These are phyloP conservation scores for Spinellus fusiger DNA, from an alignment of 192 early-diverging fungal species.

Conservation along the genomic window DNA sequence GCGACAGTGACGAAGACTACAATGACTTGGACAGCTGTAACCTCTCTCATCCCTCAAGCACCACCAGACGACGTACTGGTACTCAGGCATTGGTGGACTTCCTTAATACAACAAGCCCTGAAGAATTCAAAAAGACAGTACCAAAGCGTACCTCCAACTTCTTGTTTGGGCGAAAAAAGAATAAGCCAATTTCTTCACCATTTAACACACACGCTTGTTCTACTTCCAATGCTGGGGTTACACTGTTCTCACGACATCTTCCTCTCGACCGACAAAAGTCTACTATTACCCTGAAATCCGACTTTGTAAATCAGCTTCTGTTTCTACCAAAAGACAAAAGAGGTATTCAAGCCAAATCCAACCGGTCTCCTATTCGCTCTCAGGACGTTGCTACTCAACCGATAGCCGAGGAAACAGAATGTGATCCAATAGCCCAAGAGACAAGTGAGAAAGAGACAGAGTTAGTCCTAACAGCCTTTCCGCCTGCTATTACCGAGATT, in stretches of 20 bases:
- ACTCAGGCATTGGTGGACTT: conserved; percentile 33
- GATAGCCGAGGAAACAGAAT: conserved; percentile 1
- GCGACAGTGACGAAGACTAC: not conserved
- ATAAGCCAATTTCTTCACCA: conserved; percentile 1
- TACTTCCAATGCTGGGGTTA: not conserved
- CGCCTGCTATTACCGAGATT: not conserved
- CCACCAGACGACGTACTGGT: conserved; percentile 9
- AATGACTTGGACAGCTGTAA: conserved; percentile 5
- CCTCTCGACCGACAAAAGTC: too few relatives aligned
- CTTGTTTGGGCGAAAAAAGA: conserved; percentile 24
- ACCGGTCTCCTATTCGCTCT: conserved; percentile 5
- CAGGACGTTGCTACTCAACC: not conserved
- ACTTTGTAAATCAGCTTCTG: too few relatives aligned
- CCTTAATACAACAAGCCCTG: conserved; percentile 28
- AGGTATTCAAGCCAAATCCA: not conserved
- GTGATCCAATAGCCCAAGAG: conserved; percentile 1
- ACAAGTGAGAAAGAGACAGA: conserved; percentile 13
- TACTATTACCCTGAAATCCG: too few relatives aligned
- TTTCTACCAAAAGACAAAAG: too few relatives aligned
- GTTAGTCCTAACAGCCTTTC: not conserved
- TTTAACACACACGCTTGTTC: not conserved
- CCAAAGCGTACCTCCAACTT: conserved; percentile 11
- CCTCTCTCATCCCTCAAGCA: conserved; percentile 2
- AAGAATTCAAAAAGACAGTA: conserved; percentile 20
- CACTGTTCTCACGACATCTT: too few relatives aligned